Evolutionary conservation across 2,329 filamentous ascomycete genomes (phyloP).

Genomic region (Chrysoporthe deuterocubensis): DNA sequence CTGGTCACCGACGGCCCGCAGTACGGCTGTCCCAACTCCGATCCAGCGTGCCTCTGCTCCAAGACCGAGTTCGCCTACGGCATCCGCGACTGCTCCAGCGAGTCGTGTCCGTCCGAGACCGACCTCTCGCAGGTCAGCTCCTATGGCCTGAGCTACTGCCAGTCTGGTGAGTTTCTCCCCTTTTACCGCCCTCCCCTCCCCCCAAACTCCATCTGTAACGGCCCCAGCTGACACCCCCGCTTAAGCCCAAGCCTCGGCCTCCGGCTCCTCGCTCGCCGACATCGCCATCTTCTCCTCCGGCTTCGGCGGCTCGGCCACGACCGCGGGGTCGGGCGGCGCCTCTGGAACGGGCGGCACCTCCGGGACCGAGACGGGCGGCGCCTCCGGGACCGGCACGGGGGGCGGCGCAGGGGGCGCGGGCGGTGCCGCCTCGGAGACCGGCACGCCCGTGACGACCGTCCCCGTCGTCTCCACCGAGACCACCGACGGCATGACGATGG

Average conservation of each 20-base stretch:
- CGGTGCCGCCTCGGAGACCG: background rate
- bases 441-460: background rate
- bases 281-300: constrained; percentile 12
- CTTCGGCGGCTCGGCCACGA: background rate
- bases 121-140: background rate
- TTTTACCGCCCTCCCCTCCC: background rate
- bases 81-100: constrained; percentile 53
- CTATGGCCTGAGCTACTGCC: constrained; percentile 16
- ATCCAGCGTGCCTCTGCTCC: constrained; percentile 49
- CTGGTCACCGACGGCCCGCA: constrained; percentile 51
- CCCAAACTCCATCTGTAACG: background rate
- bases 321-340: background rate
- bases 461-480: constrained; percentile 10
- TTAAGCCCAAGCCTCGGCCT: constrained; percentile 9
- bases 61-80: constrained; percentile 52
- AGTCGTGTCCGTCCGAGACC: constrained; percentile 41
- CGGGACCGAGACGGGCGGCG: background rate
- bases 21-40: constrained; percentile 48
- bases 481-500: background rate
- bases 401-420: background rate
- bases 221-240: background rate
- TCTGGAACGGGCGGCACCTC: background rate
- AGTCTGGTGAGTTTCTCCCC: background rate
- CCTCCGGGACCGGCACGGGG: background rate
- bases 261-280: constrained; percentile 6